Percentiles rank a stretch among this genome's conserved stretches.
These are phyloP conservation scores for Zygoascus tannicola DNA, from an alignment of 805 yeast species.

Conservation along the genomic window DNA sequence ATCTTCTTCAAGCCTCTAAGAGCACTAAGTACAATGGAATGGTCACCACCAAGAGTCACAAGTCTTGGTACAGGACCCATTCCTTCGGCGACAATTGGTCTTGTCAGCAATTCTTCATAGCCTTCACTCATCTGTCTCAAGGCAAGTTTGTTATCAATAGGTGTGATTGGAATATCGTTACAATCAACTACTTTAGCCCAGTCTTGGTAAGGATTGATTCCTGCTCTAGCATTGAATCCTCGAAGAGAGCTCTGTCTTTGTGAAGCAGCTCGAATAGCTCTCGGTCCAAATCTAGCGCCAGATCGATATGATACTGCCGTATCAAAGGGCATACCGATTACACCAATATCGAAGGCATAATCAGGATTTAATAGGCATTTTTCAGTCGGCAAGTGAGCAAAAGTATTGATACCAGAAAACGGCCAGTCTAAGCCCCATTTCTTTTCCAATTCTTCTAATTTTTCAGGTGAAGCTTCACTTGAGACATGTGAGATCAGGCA, in stretches of 20 bases:
- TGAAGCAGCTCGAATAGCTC: constrained; percentile 30
- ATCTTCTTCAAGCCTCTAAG: constrained; percentile 50
- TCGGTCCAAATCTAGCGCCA: constrained; percentile 77
- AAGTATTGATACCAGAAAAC: constrained; percentile 32
- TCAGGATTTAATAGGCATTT: constrained; percentile 45
- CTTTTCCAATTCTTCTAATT: constrained; percentile 33
- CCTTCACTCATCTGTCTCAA: constrained; percentile 51
- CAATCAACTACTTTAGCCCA: constrained; percentile 54
- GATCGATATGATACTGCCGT: constrained; percentile 72
- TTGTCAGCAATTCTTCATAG: constrained; percentile 43
- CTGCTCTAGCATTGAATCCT: constrained; percentile 63
- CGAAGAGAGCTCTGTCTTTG: constrained; percentile 55
- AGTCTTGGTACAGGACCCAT: constrained; percentile 43
- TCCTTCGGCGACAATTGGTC: constrained; percentile 22
- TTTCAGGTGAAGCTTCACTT: constrained; percentile 20
- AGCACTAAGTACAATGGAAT: constrained; percentile 65
- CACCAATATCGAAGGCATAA: constrained; percentile 52
- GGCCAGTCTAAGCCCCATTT: constrained; percentile 76
- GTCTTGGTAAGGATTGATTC: constrained; percentile 47
- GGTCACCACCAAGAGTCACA: constrained; percentile 77
- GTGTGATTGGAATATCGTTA: constrained; percentile 60
- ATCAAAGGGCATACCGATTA: constrained; percentile 77
- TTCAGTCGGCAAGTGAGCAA: constrained; percentile 61
- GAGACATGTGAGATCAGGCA: background rate
- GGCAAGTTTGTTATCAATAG: constrained; percentile 58